Conservation (phyloP, 345 rosid genomes). For the Reutealis trisperma region DNA sequence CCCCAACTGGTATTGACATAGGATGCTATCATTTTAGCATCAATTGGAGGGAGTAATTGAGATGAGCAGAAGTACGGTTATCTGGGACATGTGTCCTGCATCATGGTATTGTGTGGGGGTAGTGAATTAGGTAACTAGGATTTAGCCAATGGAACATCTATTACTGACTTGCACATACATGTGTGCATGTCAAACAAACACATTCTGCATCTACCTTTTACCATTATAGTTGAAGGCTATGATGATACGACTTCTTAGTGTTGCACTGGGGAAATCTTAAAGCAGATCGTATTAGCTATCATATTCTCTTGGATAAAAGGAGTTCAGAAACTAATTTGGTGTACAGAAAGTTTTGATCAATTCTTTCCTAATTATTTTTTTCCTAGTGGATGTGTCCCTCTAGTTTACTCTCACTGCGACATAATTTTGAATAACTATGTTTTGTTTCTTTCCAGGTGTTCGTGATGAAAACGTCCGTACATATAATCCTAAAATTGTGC, state of each 20-base stretch:
- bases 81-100: too few relatives aligned
- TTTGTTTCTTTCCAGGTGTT: constrained; percentile 53
- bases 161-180: not conserved
- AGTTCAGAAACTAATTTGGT: not conserved
- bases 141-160: not conserved
- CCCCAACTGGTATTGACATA: not conserved
- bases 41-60: not conserved
- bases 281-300: not conserved
- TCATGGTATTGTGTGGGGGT: too few relatives aligned
- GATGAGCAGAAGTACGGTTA: not conserved
- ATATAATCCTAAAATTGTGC: constrained; percentile 85
- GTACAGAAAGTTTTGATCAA: not conserved
- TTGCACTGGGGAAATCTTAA: not conserved
- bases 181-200: not conserved
- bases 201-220: not conserved
- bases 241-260: not conserved
- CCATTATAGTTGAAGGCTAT: not conserved
- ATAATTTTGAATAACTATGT: not conserved
- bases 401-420: not conserved
- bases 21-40: not conserved
- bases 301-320: not conserved
- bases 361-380: not conserved
- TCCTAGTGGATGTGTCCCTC: not conserved
- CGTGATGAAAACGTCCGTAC: constrained; percentile 71
- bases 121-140: too few relatives aligned